These are phyloP conservation scores for Phaffomyces thermotolerans DNA, from an alignment of 805 yeast species.

Conservation along the genomic window DNA sequence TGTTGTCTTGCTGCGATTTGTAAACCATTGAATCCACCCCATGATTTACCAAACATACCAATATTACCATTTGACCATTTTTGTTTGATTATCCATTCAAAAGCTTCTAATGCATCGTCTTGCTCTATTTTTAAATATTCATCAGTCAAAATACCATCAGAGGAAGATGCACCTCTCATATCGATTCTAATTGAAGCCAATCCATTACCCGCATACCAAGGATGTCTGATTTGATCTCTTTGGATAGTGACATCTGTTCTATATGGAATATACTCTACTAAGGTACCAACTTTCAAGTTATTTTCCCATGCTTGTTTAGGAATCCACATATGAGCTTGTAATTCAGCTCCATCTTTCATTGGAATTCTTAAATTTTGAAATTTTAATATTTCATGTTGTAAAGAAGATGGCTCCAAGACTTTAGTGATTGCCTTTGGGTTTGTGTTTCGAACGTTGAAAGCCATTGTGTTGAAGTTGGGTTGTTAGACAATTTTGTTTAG, in stretches of 20 bases:
- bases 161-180: conserved; percentile 40
- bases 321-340: conserved; percentile 39
- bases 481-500: no score
- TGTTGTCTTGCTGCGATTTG: conserved; percentile 41
- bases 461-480: conserved; percentile 26
- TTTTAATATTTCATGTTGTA: conserved; percentile 28
- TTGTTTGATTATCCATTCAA: conserved; percentile 36
- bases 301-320: conserved; percentile 29
- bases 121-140: conserved; percentile 39
- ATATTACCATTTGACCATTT: conserved; percentile 39
- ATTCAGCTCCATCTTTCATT: conserved; percentile 31
- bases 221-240: conserved; percentile 39
- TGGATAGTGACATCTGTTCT: conserved; percentile 38
- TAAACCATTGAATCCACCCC: conserved; percentile 43
- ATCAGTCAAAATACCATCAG: conserved; percentile 34
- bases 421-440: conserved; percentile 20
- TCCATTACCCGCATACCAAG: conserved; percentile 41
- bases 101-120: conserved; percentile 35
- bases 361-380: conserved; percentile 31
- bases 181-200: conserved; percentile 38
- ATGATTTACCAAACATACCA: conserved; percentile 42
- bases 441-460: conserved; percentile 35
- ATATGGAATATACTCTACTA: conserved; percentile 40
- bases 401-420: conserved; percentile 19
- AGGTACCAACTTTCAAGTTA: conserved; percentile 29